Base-by-base conservation (phyloP, 2,329 filamentous ascomycete genomes). In the Alternaria angustiovoidea region DNA sequence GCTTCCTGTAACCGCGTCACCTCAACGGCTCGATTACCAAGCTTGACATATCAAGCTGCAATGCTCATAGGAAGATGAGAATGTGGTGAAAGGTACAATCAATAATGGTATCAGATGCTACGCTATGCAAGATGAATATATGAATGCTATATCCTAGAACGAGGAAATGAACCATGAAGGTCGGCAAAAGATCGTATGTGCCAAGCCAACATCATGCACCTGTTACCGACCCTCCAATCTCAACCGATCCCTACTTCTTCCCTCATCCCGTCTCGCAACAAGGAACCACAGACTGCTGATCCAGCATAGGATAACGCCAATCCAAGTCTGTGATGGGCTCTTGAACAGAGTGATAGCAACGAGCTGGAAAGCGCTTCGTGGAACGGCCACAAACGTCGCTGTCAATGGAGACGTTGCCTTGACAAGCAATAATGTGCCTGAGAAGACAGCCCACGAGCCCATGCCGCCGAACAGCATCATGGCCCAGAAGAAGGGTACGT, bases 401-500 rank as follows among this genome's bases (percentile, higher is more conserved):
- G 82, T 83, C 4, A 86, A 62, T 2, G 84, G 84, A 60, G 79
- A 82, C 4, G 84, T 86, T 2, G 82, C 80, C 61, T 83, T 80
- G 18, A 83, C 80, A 36, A 86, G 72, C 16, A 85, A 71, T 51
- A 85, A 73, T 2, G 81, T 83, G n/a, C 78, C 74, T 3, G 77
- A 78, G 61, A 86, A 85, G 5, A 85, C 81, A 5, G 82, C 79
- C 72, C 81, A 84, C 0, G 77, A 80, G 4, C 81, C 82, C 7
- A 83, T 69, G 2, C 82, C 82, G 3, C 82, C 82, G 56, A 82
- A 82, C 4, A 81, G 66, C 39, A 83, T 81, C 79, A 86, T 82
- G 42, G 86, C 74, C 84, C 84, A 86, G 74, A 85, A 85, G 70
- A 83, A 86, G 2, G 83, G 83, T 1, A 85, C 82, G 58, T 86